These are phyloP conservation scores for Schizosaccharomyces lindneri DNA, from an alignment of 805 yeast genomes.

Conservation along the genomic window DNA sequence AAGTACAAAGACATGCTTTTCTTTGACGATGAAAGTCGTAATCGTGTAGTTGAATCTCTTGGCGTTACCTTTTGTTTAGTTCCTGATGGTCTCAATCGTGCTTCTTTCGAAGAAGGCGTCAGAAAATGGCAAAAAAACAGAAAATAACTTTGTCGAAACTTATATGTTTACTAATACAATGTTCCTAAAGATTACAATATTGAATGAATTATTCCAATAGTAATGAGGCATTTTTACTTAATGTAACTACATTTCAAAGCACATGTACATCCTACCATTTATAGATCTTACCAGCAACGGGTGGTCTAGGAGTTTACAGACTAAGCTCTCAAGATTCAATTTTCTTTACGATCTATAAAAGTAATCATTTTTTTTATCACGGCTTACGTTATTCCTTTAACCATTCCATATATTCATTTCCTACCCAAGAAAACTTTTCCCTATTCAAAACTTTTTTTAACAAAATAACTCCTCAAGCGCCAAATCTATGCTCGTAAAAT, in stretches of 20 bases:
- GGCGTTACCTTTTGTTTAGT: constrained; percentile 51
- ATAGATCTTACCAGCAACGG: too few relatives aligned
- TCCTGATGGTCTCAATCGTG: constrained; percentile 34
- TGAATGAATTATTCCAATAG: too few relatives aligned
- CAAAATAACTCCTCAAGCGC: background rate
- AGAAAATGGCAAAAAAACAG: constrained; percentile 14
- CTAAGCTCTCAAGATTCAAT: too few relatives aligned
- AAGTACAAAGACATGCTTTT: constrained; percentile 28
- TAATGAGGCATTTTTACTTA: too few relatives aligned
- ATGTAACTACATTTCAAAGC: too few relatives aligned
- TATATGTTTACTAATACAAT: too few relatives aligned
- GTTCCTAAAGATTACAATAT: too few relatives aligned
- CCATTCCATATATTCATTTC: background rate
- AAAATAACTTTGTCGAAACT: background rate
- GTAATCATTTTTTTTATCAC: background rate
- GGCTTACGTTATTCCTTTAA: background rate
- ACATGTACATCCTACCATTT: too few relatives aligned
- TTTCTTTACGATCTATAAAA: too few relatives aligned
- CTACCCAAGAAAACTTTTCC: background rate
- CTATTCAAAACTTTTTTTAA: background rate
- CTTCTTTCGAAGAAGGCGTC: constrained; percentile 24
- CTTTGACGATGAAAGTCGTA: constrained; percentile 62
- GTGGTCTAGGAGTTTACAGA: too few relatives aligned
- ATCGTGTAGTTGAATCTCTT: constrained; percentile 43
- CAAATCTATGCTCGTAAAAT: background rate